These are phyloP conservation scores for Myxozyma kluyveri DNA, from an alignment of 805 yeast species.

Conservation along the genomic window DNA sequence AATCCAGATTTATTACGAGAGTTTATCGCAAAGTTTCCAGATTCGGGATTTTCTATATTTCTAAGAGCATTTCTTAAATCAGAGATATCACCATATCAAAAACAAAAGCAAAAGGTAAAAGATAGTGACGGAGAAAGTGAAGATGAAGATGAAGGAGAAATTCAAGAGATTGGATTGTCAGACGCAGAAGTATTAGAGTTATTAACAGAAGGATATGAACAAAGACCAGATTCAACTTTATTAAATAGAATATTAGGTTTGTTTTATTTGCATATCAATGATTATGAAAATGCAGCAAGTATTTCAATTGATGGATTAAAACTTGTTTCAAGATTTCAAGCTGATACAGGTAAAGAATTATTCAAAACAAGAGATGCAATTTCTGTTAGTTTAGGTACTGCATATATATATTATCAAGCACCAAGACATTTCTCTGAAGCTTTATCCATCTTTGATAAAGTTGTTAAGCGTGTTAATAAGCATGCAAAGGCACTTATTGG, in stretches of 20 bases:
- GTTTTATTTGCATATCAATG: constrained; percentile 58
- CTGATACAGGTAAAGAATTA: constrained; percentile 5
- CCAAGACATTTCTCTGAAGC: constrained; percentile 86
- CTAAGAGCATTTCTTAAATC: constrained; percentile 64
- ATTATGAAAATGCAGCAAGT: constrained; percentile 61
- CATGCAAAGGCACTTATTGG: constrained; percentile 72
- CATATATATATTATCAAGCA: constrained; percentile 81
- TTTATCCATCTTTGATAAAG: constrained; percentile 61
- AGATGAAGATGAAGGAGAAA: background rate
- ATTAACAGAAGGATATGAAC: constrained; percentile 46
- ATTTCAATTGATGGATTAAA: constrained; percentile 60
- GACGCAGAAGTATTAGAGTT: constrained; percentile 13
- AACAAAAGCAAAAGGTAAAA: constrained; percentile 12
- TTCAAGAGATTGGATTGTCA: constrained; percentile 12
- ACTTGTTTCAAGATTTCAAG: constrained; percentile 32
- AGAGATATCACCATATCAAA: constrained; percentile 60
- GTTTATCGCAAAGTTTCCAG: constrained; percentile 56
- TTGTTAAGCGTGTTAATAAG: constrained; percentile 48
- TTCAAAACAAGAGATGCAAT: constrained; percentile 9
- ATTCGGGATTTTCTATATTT: constrained; percentile 59
- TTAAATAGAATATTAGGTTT: constrained; percentile 65
- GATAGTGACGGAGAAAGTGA: background rate
- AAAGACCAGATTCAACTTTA: constrained; percentile 46
- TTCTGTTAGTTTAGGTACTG: constrained; percentile 54
- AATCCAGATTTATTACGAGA: constrained; percentile 48